Conservation (phyloP, 2,329 filamentous ascomycete species). For the Ploettnerulaceae sp. region DNA sequence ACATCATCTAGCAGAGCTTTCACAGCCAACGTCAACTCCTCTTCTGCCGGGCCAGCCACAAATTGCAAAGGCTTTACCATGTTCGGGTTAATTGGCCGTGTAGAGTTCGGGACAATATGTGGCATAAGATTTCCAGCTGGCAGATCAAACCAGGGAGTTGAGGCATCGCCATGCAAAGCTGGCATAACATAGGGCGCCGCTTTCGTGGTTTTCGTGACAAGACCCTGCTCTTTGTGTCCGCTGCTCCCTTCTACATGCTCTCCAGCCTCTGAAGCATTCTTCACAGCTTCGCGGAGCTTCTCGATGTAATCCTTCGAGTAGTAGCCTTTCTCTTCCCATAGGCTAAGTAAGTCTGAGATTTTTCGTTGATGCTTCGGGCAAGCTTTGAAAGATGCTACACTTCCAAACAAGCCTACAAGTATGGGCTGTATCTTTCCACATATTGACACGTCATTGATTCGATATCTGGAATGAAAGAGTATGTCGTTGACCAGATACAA, state of each 20-base stretch:
- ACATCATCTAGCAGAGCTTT: constrained; percentile 65
- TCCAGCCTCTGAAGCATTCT: constrained; percentile 37
- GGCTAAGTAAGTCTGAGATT: constrained; percentile 55
- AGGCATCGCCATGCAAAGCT: constrained; percentile 68
- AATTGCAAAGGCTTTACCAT: constrained; percentile 70
- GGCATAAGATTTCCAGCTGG: constrained; percentile 79
- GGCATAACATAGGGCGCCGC: constrained; percentile 69
- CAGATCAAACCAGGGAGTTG: constrained; percentile 73
- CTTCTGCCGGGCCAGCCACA: constrained; percentile 61
- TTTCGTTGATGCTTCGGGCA: constrained; percentile 63
- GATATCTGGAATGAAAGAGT: constrained; percentile 61
- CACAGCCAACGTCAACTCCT: constrained; percentile 61
- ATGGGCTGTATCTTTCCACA: constrained; percentile 52
- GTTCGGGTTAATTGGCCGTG: constrained; percentile 65
- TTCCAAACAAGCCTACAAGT: constrained; percentile 57
- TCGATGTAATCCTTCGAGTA: constrained; percentile 50
- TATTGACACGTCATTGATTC: constrained; percentile 46
- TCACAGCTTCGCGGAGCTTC: constrained; percentile 55
- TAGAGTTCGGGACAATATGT: constrained; percentile 71
- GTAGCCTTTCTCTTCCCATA: constrained; percentile 68
- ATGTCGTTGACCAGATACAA: constrained; percentile 77
- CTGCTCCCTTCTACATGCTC: constrained; percentile 26
- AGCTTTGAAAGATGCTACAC: constrained; percentile 52
- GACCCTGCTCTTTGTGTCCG: constrained; percentile 26
- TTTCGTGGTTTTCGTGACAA: constrained; percentile 48